These are phyloP conservation scores for Saccharomycopsis amapae DNA, from an alignment of 805 yeast genomes.

Conservation along the genomic window DNA sequence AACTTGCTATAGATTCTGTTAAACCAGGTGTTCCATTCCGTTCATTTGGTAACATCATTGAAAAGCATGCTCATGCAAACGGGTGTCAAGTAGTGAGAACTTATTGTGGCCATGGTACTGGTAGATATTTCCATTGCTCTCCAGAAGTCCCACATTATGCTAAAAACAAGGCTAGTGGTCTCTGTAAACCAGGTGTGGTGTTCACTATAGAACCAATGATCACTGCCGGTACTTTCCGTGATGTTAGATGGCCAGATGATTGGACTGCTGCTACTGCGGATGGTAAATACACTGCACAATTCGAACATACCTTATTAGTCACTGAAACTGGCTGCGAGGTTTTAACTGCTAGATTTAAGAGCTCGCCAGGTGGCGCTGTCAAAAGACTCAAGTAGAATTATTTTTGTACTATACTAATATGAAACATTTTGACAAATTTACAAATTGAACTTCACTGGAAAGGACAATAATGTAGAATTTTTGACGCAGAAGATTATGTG, in stretches of 20 bases:
- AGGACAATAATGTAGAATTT: no score
- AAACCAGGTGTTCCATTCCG: conserved; percentile 91
- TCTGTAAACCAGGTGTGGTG: conserved; percentile 91
- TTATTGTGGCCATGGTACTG: conserved; percentile 92
- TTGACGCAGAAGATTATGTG: no score
- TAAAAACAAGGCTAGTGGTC: conserved; percentile 85
- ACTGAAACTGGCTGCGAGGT: conserved; percentile 93
- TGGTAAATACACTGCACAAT: conserved; percentile 87
- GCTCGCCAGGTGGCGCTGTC: conserved; percentile 85
- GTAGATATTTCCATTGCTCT: conserved; percentile 78
- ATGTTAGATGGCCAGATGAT: conserved; percentile 90
- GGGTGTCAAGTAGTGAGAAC: conserved; percentile 83
- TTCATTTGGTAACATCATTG: conserved; percentile 80
- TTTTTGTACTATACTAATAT: not conserved
- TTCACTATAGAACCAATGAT: conserved; percentile 98
- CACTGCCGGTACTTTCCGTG: conserved; percentile 74
- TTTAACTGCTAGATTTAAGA: conserved; percentile 69
- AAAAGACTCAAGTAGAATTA: conserved; percentile 42
- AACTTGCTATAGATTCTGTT: conserved; percentile 72
- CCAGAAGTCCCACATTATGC: conserved; percentile 95
- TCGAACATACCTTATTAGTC: conserved; percentile 86
- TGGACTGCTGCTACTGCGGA: conserved; percentile 94
- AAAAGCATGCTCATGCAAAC: conserved; percentile 72
- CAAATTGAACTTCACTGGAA: no score
- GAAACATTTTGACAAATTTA: no score